phyloP scores from a whole-genome alignment of 768 basidiomycete genomes.

The Amanita pallidorosea region DNA sequence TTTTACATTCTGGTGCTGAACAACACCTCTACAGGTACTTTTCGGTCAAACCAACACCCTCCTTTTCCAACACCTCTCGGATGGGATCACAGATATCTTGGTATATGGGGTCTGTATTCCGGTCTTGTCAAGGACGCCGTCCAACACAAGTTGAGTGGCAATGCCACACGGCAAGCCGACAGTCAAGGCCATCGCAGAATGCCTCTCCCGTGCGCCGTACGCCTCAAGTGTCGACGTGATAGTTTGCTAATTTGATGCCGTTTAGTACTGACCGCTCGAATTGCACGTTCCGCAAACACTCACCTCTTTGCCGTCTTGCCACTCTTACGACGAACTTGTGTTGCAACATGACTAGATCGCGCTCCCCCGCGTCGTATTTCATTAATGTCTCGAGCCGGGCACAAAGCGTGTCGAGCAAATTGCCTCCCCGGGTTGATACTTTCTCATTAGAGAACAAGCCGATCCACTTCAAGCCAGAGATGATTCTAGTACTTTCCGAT shows the following conservation, averaged over 20 bases:
- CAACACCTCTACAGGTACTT: conserved; percentile 44
- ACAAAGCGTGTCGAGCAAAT: conserved; percentile 91
- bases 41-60: conserved; percentile 69
- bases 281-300: conserved; percentile 11
- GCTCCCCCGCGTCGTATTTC: conserved; percentile 84
- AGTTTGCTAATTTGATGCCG: conserved; percentile 42
- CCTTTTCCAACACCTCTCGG: conserved; percentile 52
- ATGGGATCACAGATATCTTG: conserved; percentile 74
- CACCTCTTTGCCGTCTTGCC: conserved; percentile 70
- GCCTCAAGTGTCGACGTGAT: conserved; percentile 86
- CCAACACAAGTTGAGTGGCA: conserved; percentile 83
- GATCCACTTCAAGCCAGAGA: conserved; percentile 88
- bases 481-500: conserved; percentile 63
- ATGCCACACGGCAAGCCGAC: conserved; percentile 94
- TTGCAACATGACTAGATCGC: conserved; percentile 95
- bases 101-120: conserved; percentile 85
- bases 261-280: conserved; percentile 5
- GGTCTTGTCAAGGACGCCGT: conserved; percentile 66
- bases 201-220: conserved; percentile 59
- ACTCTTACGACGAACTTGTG: conserved; percentile 95
- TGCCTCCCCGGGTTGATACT: conserved; percentile 51
- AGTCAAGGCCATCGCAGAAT: conserved; percentile 85
- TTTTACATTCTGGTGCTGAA: too few species aligned
- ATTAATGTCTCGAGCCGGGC: conserved; percentile 83
- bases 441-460: conserved; percentile 76